Base-by-base conservation (phyloP, 768 basidiomycete genomes). In the Tricholoma sp. region DNA sequence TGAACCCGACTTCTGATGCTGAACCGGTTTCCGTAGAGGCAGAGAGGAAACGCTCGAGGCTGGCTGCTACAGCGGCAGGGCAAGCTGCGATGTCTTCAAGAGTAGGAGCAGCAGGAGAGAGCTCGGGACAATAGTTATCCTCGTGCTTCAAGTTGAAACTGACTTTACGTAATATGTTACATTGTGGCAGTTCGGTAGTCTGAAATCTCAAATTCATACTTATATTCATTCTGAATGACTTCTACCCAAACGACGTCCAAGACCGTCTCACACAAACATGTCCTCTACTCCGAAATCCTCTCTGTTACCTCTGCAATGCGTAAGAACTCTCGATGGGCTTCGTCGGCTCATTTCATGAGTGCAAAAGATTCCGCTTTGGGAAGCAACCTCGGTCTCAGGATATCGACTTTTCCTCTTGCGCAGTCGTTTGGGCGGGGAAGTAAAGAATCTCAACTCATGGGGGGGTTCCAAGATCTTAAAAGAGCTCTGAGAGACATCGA, bases 281-380 rank as follows among this genome's bases (percentile, higher is more conserved):
- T 97, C 42, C 70, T 98, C 33, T 84, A 90, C 59, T 88, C 94
- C 42, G 94, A 98, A 76, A 89, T 98, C 58, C 80, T 94, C 51
- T 79, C 91, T 15, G 91, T 98, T 61, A 97, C 94, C 34, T 89
- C 91, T 2, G 81, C 85, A 17, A 98, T 99, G 95, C 90, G 96
- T 70, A 93, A 94, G 77, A 98, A 98, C 74, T 94, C 95, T 47
- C 84, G 97, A 44, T 98, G 96, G 96, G 89, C 95, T 15, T 84
- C 89, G 11, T 81, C 82, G 45, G 81, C 80, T 28, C 82, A 85
- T 64, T 81, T 81, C 24, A 77, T 83, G 64, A 77, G 79, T 53
- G 73, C 81, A 50, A 78, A 82, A 60, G 88, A 88, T 65, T 81
- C 85, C 17, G 80, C 83, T 2, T 73, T 93, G 39, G 88, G 88